Conservation (phyloP, 371 early-diverging fungal species). For the Sporodiniella umbellata region DNA sequence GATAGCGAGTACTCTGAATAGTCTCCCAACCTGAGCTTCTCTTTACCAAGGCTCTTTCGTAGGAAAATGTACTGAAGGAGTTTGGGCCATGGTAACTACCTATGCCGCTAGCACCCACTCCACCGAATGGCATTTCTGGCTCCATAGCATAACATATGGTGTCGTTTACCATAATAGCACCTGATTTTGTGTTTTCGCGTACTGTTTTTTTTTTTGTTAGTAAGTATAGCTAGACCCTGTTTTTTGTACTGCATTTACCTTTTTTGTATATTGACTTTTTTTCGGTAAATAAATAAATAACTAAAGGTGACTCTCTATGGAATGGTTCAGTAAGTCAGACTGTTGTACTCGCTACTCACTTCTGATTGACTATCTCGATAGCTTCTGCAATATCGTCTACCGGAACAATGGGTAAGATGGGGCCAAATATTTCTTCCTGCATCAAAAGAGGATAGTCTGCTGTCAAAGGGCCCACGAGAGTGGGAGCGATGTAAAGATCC, state of each 20-base stretch:
- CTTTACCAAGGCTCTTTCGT: conserved; percentile 56
- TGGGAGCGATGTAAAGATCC: conserved; percentile 67
- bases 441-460: conserved; percentile 53
- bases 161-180: conserved; percentile 72
- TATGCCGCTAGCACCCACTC: conserved; percentile 81
- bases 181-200: conserved; percentile 61
- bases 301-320: conserved; percentile 60
- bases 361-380: conserved; percentile 63
- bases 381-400: conserved; percentile 74
- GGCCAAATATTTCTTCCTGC: conserved; percentile 81
- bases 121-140: conserved; percentile 77
- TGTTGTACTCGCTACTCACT: too few species aligned
- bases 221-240: background rate
- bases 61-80: conserved; percentile 76
- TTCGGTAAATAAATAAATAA: conserved; percentile 62
- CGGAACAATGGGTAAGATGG: conserved; percentile 82
- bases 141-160: conserved; percentile 54
- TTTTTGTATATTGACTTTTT: conserved; percentile 23
- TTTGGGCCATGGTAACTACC: conserved; percentile 80
- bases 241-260: conserved; percentile 20
- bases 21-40: conserved; percentile 48
- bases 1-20: conserved; percentile 45
- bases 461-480: conserved; percentile 57
- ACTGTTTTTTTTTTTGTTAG: conserved; percentile 23
- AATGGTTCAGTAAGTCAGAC: background rate